These are phyloP conservation scores for Botrytis sinoallii DNA, from an alignment of 2,329 filamentous ascomycete species.

Conservation along the genomic window DNA sequence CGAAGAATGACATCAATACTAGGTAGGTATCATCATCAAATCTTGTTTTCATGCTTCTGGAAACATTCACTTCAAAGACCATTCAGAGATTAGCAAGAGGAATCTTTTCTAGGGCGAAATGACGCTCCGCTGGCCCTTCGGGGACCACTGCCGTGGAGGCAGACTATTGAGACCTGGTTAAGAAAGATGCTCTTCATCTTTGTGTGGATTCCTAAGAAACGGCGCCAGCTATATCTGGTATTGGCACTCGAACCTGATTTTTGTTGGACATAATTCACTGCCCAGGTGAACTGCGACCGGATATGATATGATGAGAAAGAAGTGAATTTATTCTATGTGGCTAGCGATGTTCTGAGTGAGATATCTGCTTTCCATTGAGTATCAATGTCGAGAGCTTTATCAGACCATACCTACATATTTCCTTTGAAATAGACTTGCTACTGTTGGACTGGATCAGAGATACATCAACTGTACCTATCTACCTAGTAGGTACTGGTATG, in stretches of 20 bases:
- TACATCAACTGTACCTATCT: background rate
- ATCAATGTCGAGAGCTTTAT: background rate
- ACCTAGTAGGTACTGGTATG: background rate
- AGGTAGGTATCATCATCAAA: background rate
- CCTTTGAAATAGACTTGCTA: background rate
- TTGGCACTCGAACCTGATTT: background rate
- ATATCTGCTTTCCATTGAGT: background rate
- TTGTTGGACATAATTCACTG: background rate
- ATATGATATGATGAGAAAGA: background rate
- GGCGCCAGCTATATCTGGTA: background rate
- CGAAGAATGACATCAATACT: background rate
- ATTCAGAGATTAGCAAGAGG: background rate
- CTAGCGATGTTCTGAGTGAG: background rate
- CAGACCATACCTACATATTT: background rate
- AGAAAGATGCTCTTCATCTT: background rate
- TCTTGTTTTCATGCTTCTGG: background rate
- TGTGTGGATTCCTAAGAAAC: background rate
- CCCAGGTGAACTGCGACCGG: background rate
- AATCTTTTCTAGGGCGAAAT: background rate
- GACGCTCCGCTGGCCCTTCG: background rate
- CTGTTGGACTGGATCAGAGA: background rate
- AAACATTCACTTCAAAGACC: background rate
- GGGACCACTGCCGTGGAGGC: background rate
- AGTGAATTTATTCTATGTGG: background rate
- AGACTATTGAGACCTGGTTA: background rate